These are phyloP conservation scores for Microstroma glucosiphilum DNA, from an alignment of 1,284 basidiomycete species.

Conservation along the genomic window DNA sequence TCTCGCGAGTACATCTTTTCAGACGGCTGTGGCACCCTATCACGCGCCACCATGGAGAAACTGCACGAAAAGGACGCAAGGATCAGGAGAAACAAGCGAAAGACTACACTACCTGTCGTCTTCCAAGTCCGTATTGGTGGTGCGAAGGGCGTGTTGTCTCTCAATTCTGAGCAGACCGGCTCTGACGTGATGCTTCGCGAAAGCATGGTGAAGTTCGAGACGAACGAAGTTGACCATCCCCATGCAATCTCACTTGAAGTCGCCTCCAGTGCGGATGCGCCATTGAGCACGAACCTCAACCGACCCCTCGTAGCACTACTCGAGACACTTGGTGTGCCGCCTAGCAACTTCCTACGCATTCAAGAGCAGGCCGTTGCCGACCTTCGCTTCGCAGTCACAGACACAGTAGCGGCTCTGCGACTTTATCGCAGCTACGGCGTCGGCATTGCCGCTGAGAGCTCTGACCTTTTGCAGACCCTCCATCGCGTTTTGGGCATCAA, in stretches of 20 bases:
- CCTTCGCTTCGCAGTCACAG: slow-evolving; percentile 59
- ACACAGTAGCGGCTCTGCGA: slow-evolving; percentile 54
- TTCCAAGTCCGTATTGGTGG: slow-evolving; percentile 72
- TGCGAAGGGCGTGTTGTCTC: slow-evolving; percentile 67
- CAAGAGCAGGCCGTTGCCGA: slow-evolving; percentile 57
- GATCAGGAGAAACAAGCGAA: slow-evolving; percentile 41
- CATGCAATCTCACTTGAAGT: slow-evolving; percentile 63
- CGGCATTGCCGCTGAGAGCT: slow-evolving; percentile 54
- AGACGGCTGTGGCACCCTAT: slow-evolving; percentile 61
- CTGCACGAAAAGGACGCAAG: slow-evolving; percentile 54
- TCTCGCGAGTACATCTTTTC: slow-evolving; percentile 1
- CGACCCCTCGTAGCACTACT: slow-evolving; percentile 63
- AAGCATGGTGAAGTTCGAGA: slow-evolving; percentile 70
- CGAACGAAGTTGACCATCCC: slow-evolving; percentile 30
- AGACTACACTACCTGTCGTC: slow-evolving; percentile 27
- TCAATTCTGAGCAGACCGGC: slow-evolving; percentile 58
- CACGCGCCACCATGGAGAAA: slow-evolving; percentile 57
- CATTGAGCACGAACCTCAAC: slow-evolving; percentile 54
- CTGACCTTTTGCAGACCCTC: slow-evolving; percentile 57
- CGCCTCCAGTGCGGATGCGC: slow-evolving; percentile 53
- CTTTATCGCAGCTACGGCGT: slow-evolving; percentile 58
- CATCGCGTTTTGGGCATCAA: slow-evolving; percentile 53
- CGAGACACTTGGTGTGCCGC: slow-evolving; percentile 60
- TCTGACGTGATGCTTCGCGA: slow-evolving; percentile 61
- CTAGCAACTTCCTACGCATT: slow-evolving; percentile 58